Evolutionary conservation across 768 basidiomycete species (phyloP).

Genomic region (Grammothele lineata): DNA sequence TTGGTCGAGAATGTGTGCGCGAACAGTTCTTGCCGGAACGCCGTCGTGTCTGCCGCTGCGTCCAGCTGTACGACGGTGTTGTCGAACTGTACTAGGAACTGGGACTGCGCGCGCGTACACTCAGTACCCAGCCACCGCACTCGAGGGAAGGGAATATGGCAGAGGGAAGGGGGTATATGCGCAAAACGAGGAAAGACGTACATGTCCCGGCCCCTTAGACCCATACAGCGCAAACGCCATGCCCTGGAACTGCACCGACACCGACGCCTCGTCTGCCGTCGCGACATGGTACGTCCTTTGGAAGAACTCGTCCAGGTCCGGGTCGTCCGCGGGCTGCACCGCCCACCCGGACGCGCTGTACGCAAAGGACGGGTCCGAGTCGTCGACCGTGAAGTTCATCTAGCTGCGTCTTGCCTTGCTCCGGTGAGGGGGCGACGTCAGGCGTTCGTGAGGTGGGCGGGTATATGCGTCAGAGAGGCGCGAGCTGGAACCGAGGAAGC

Average conservation of each 20-base stretch:
- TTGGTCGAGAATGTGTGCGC: conserved; percentile 9
- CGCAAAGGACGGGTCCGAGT: conserved; percentile 20
- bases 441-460: neutral
- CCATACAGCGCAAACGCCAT: conserved; percentile 23
- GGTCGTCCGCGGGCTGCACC: conserved; percentile 18
- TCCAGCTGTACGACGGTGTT: conserved; percentile 18
- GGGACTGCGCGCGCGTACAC: conserved; percentile 9
- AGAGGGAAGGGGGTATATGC: neutral
- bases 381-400: conserved; percentile 30
- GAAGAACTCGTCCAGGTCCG: conserved; percentile 20
- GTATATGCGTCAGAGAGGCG: neutral
- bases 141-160: no score
- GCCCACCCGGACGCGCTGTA: conserved; percentile 23
- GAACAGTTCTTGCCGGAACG: conserved; percentile 25
- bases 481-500: no score
- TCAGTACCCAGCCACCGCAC: neutral
- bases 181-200: conserved; percentile 8
- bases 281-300: conserved; percentile 25
- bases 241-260: conserved; percentile 21
- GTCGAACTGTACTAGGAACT: conserved; percentile 23
- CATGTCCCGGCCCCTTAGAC: conserved; percentile 27
- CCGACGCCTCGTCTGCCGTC: conserved; percentile 17
- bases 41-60: conserved; percentile 12
- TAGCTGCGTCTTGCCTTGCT: no score
- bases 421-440: neutral